Evolutionary conservation across 371 early-diverging fungal species (phyloP).

Genomic region (Circinella minor): DNA sequence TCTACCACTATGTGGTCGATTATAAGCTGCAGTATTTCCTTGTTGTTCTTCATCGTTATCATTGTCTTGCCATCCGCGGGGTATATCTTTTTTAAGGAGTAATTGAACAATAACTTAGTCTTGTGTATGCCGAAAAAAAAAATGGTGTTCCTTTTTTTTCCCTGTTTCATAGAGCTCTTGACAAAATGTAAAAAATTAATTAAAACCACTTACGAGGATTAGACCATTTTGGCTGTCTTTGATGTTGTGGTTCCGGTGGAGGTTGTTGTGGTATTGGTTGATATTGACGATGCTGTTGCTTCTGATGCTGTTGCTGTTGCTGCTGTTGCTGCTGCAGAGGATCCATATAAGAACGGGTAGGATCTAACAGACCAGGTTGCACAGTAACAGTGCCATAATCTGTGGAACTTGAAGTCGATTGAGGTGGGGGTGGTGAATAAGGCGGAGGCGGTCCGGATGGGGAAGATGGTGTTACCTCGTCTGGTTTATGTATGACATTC

Average conservation of each 20-base stretch:
- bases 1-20: conserved; percentile 24
- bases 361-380: conserved; percentile 1
- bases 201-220: conserved; percentile 20
- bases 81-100: not conserved
- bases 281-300: not conserved
- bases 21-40: conserved; percentile 61
- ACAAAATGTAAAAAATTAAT: conserved; percentile 1
- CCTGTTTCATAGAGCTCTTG: not conserved
- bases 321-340: not conserved
- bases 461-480: conserved; percentile 9
- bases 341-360: not conserved
- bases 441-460: conserved; percentile 22
- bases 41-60: conserved; percentile 58
- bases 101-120: no score
- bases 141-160: not conserved
- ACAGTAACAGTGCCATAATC: not conserved
- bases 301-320: not conserved
- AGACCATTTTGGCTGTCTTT: not conserved
- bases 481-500: conserved; percentile 7
- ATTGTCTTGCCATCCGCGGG: conserved; percentile 36
- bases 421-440: conserved; percentile 16
- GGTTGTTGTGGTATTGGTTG: conserved; percentile 1
- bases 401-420: conserved; percentile 5
- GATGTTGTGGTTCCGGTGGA: conserved; percentile 2
- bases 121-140: not conserved